Evolutionary conservation across 306 rosid genomes (phyloP).

Genomic region (Vicia sativa): DNA sequence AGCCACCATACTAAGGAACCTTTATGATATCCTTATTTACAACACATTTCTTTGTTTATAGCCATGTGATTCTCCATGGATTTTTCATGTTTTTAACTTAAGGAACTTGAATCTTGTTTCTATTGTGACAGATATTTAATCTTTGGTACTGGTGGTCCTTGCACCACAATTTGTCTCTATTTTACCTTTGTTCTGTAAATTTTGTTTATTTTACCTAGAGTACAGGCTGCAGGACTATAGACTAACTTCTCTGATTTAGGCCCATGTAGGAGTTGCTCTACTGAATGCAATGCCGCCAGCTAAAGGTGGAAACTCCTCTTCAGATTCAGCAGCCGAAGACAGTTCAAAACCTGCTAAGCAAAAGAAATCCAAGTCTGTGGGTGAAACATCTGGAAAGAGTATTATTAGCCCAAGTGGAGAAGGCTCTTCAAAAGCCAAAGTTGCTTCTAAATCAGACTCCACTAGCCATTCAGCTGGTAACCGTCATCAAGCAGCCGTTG

Average conservation of each 20-base stretch:
- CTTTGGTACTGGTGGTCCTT: slow-evolving; percentile 22
- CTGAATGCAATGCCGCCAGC: slow-evolving; percentile 82
- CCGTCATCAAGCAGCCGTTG: slow-evolving; percentile 70
- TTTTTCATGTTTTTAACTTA: slow-evolving; percentile 12
- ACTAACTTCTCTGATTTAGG: slow-evolving; percentile 60
- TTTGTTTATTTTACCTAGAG: slow-evolving; percentile 32
- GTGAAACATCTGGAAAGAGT: slow-evolving; percentile 62
- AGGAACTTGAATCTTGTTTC: slow-evolving; percentile 14
- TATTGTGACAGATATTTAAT: slow-evolving; percentile 1
- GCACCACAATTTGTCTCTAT: slow-evolving; percentile 24
- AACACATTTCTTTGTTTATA: slow-evolving; percentile 5
- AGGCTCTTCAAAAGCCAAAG: slow-evolving; percentile 70
- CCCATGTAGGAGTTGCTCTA: slow-evolving; percentile 93
- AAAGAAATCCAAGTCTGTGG: slow-evolving; percentile 67
- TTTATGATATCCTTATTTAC: slow-evolving; percentile 24
- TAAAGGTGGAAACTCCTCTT: slow-evolving; percentile 53
- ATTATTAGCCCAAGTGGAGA: slow-evolving; percentile 50
- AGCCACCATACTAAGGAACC: not conserved
- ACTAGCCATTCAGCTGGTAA: slow-evolving; percentile 51
- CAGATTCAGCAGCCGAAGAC: slow-evolving; percentile 67
- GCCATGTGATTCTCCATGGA: slow-evolving; percentile 5
- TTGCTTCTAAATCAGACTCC: slow-evolving; percentile 50
- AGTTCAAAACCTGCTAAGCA: slow-evolving; percentile 58
- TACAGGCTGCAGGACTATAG: slow-evolving; percentile 22
- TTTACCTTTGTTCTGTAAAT: not conserved